Base-by-base conservation (phyloP, 345 rosid genomes). In the Gossypium sturtianum region DNA sequence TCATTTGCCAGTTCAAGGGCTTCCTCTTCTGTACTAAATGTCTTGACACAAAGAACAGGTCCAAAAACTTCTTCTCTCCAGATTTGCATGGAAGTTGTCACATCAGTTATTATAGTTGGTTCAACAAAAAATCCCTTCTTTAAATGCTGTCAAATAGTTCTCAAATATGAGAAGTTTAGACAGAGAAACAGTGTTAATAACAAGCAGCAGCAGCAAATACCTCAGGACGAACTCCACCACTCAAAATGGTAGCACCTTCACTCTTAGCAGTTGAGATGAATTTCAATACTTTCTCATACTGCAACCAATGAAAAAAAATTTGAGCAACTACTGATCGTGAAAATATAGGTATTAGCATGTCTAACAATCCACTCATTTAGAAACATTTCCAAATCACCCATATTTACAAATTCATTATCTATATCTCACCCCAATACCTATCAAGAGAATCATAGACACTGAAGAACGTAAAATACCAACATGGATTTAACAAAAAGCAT, bases 31-130 rank as follows among this genome's bases (percentile, higher is more conserved):
- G 90, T 85, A 43, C 86, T 71, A 82, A 96, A 96, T 68, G 98
- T 90, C 85, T 91, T 96, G 44, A 90, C 90, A 77, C 97, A 93
- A 1, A 96, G 84, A 76, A 93, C 94, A 71, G 99, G 98, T 75
- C 98, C 99, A 83, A 96, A 96, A 57, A 96, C 97, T 86, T 96
- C 99, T 75, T 95, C 99, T 79, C 92, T 93, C 99, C 99, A 96
- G 57, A 96, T 93, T 86, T 96, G 88, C 99, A 93, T 96, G 77
- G 94, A 90, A 68, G 89, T 89, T 34, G 86, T 85, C 73, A 93
- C 90, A 80, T 93, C 87, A 58, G 87, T 84, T 23, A 93, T 82
- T 74, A 96, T 81, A 19, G 95, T 86, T 79, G 99, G 97, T 80
- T 91, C 94, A 67, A 96, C 51, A 73, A 87, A 96, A 83, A 80